Base-by-base conservation (phyloP, 129 eudicot genomes). In the Glebionis coronaria region DNA sequence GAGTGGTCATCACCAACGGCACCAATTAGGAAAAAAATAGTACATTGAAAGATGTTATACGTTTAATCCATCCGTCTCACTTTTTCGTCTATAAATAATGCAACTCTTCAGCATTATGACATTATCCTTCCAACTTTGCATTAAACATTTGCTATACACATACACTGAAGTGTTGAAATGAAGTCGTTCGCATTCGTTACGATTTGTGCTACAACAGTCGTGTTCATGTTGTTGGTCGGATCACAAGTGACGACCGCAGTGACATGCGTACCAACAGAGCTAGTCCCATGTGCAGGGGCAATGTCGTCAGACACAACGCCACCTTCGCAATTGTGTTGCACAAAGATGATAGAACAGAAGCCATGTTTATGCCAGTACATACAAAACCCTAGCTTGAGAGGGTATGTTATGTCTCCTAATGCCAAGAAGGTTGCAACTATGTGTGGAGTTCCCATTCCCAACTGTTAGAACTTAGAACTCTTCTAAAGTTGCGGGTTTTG, bases 311-410 rank as follows among this genome's bases (percentile, higher is more conserved):
- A 8, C 9, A 3, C 71, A 9, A 0, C 54, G 3, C 35, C 69
- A 29, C 92, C 92, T 0, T 54, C 79, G 3, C 11, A 31, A 1
- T 10, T 23, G 10, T 85, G 92, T 54, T 85, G 92, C 73, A 15
- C 42, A 2, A 86, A 69, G 78, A 20, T 86, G 9, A 80, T 51
- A 66, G 64, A 86, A 19, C 93, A 86, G 49, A 77, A 46, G 73
- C 88, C 88, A 49, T 85, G 92, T 67, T 80, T 85, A 4, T 85
- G 88, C 51, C 64, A 68, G 77, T 85, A 85, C 73, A 44, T 73
- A 73, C 82, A 19, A 72, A 71, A 86, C 65, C 93, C 85, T 0
- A 77, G 45, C 44, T 79, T 82, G 15, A 74, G 57, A 50, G 61
- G 54, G 70, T 75, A 72, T 58, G 72, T 86, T 21, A 82, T 62